A percentile compares a stretch with the other conserved stretches of the same genome.
Evolutionary conservation across 2,329 filamentous ascomycete species (phyloP).

Genomic region (Cercospora berteroae): DNA sequence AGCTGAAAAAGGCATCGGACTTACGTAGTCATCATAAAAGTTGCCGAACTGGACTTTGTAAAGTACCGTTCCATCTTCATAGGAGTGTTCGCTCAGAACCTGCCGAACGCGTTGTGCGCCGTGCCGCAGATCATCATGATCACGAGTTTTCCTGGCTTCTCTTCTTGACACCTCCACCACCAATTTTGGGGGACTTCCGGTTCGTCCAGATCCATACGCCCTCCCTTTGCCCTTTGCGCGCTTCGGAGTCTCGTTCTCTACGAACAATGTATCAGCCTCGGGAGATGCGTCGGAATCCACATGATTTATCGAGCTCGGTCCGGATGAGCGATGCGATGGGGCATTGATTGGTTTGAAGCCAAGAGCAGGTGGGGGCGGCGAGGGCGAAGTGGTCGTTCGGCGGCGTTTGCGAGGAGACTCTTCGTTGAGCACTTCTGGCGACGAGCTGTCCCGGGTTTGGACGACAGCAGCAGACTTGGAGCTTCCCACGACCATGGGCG

Average conservation of each 20-base stretch:
- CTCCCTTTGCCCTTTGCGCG: constrained; percentile 5
- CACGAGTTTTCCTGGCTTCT: constrained; percentile 20
- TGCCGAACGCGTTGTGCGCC: constrained; percentile 38
- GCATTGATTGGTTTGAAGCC: constrained; percentile 26
- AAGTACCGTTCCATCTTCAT: constrained; percentile 33
- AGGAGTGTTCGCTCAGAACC: constrained; percentile 42
- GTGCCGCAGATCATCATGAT: constrained; percentile 31
- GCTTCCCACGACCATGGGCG: constrained; percentile 23
- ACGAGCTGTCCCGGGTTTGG: constrained; percentile 17
- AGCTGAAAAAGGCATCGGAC: background rate
- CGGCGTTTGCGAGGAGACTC: constrained; percentile 14
- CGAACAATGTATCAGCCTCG: constrained; percentile 6
- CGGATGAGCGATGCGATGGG: constrained; percentile 2
- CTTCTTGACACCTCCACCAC: constrained; percentile 20
- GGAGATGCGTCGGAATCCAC: constrained; percentile 15
- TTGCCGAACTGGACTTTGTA: constrained; percentile 48
- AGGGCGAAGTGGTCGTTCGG: constrained; percentile 1
- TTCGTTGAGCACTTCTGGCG: constrained; percentile 11
- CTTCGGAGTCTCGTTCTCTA: constrained; percentile 14
- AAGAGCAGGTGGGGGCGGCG: constrained; percentile 5
- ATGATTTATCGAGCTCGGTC: constrained; percentile 13
- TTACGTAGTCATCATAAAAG: constrained; percentile 43
- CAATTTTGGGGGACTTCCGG: constrained; percentile 1
- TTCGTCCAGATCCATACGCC: background rate
- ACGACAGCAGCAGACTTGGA: background rate